Conservation (phyloP, 2,329 filamentous ascomycete species). For the Nemania sp. region DNA sequence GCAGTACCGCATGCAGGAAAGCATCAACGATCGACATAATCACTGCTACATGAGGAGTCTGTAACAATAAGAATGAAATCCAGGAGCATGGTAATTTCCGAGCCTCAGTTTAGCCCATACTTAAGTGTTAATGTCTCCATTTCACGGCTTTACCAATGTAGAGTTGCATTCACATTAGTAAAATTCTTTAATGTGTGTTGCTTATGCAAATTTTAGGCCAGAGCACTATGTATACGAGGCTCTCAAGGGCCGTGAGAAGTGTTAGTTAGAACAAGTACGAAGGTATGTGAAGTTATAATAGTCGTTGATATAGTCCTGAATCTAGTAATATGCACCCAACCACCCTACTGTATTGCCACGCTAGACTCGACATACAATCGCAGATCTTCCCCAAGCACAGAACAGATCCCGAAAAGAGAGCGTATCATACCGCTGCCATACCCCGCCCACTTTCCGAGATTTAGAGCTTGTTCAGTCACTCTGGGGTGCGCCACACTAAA, state of each 20-base stretch:
- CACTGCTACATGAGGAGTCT: constrained; percentile 5
- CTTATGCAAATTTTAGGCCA: too few species aligned
- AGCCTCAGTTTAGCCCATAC: background rate
- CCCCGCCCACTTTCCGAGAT: constrained; percentile 21
- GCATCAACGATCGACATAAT: constrained; percentile 19
- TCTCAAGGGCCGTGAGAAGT: too few species aligned
- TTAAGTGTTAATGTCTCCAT: constrained; percentile 6
- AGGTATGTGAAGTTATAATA: too few species aligned
- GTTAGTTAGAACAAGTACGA: too few species aligned
- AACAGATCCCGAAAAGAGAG: constrained; percentile 13
- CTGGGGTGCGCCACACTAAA: constrained; percentile 8
- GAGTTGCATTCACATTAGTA: too few species aligned
- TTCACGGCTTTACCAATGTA: background rate
- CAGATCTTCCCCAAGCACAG: constrained; percentile 10
- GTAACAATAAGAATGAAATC: constrained; percentile 2
- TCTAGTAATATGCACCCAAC: too few species aligned
- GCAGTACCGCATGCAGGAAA: constrained; percentile 15
- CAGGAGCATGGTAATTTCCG: constrained; percentile 20
- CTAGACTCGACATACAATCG: background rate
- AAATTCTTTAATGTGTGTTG: too few species aligned
- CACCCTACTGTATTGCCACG: too few species aligned
- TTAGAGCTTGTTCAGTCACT: constrained; percentile 2
- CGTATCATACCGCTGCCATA: constrained; percentile 14
- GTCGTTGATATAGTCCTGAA: too few species aligned
- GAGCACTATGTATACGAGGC: too few species aligned